These are phyloP conservation scores for Cucumis sativus DNA, from an alignment of 306 rosid genomes.

Conservation along the genomic window Cucumber_9930_V3 NC_026659.2:196501-197000, in stretches of 20 bases:
- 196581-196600: neutral
- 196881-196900: no score
- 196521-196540: neutral
- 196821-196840: neutral
- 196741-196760: neutral
- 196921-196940: no score
- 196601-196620: neutral
- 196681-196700: neutral
- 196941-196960: no score
- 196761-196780: neutral
- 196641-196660: neutral
- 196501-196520: neutral
- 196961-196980: no score
- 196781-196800: neutral
- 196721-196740: constrained; percentile 3
- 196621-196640: constrained; percentile 1
- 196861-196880: no score
- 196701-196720: neutral
- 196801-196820: neutral
- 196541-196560: neutral
- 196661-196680: neutral
- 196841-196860: no score
- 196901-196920: no score
- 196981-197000: no score
- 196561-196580: neutral